Percentiles rank a stretch among this genome's conserved stretches.
Conservation (phyloP, 139 green algal species). For the Ettlia oleoabundans region DNA sequence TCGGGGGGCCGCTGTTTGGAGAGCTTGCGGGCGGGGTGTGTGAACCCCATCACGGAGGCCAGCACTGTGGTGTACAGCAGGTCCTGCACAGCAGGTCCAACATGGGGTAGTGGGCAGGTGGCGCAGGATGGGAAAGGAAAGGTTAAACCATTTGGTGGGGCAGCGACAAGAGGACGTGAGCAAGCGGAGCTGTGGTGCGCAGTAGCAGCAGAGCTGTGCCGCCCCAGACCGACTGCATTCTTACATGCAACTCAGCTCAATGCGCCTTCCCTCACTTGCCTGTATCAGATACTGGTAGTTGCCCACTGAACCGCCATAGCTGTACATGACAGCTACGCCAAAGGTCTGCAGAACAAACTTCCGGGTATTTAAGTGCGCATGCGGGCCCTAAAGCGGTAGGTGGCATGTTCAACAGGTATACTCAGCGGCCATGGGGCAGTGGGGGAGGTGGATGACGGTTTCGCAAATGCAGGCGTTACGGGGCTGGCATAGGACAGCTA, state of each 20-base stretch:
- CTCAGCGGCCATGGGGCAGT: too few species aligned
- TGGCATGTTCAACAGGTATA: too few species aligned
- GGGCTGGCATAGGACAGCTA: too few species aligned
- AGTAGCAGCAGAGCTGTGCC: not conserved
- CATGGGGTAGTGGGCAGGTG: not conserved
- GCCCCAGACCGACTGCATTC: not conserved
- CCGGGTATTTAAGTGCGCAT: not conserved
- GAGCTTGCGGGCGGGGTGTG: constrained; percentile 49
- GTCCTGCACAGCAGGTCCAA: constrained; percentile 41
- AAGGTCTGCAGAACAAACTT: constrained; percentile 55
- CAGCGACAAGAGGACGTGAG: not conserved
- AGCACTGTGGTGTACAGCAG: constrained; percentile 77
- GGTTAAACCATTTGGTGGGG: too few species aligned
- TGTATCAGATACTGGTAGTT: constrained; percentile 76
- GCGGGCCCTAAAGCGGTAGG: not conserved
- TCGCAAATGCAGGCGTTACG: too few species aligned
- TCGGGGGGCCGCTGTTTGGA: constrained; percentile 46
- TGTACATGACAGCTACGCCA: constrained; percentile 73
- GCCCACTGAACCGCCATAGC: constrained; percentile 63
- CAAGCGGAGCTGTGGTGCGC: not conserved
- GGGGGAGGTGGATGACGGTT: too few species aligned
- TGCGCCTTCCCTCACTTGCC: too few species aligned
- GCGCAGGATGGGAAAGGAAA: not conserved
- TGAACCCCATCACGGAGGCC: constrained; percentile 74
- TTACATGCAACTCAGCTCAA: not conserved